These are phyloP conservation scores for Stachybotrys chartarum DNA, from an alignment of 2,329 filamentous ascomycete species.

Conservation along the genomic window DNA sequence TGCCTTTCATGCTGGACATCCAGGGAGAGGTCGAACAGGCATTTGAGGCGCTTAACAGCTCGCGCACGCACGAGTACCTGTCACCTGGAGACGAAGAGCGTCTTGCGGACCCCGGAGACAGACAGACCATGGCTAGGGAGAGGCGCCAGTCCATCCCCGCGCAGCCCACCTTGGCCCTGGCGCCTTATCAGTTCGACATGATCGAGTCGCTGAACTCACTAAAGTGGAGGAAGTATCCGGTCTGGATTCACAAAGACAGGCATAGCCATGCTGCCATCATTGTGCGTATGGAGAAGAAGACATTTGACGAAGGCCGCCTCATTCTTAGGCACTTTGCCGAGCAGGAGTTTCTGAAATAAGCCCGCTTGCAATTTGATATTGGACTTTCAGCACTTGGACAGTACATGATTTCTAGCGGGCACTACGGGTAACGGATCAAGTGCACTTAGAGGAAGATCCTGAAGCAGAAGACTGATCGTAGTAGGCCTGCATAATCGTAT, in stretches of 20 bases:
- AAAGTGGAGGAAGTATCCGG: conserved; percentile 57
- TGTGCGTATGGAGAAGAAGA: conserved; percentile 59
- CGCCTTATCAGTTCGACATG: conserved; percentile 77
- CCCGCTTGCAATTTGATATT: background rate
- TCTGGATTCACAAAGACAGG: conserved; percentile 69
- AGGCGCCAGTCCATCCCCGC: conserved; percentile 34
- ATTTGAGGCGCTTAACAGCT: conserved; percentile 65
- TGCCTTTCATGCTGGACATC: conserved; percentile 69
- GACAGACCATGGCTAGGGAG: conserved; percentile 32
- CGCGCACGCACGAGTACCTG: conserved; percentile 66
- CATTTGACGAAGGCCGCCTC: conserved; percentile 68
- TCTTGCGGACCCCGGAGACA: conserved; percentile 28
- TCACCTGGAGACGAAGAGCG: conserved; percentile 43
- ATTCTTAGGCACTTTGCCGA: conserved; percentile 78
- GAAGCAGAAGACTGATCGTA: no score
- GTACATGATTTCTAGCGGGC: no score
- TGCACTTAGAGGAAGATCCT: no score
- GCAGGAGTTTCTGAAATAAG: conserved; percentile 52
- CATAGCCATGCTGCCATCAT: conserved; percentile 91
- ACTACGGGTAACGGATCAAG: no score
- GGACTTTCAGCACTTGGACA: background rate
- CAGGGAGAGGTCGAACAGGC: conserved; percentile 71
- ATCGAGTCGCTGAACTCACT: conserved; percentile 67
- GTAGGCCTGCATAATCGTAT: background rate
- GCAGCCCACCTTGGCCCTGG: conserved; percentile 69